Evolutionary conservation across 1,284 basidiomycete species (phyloP).

Genomic region (Trichosporon asahii): DNA sequence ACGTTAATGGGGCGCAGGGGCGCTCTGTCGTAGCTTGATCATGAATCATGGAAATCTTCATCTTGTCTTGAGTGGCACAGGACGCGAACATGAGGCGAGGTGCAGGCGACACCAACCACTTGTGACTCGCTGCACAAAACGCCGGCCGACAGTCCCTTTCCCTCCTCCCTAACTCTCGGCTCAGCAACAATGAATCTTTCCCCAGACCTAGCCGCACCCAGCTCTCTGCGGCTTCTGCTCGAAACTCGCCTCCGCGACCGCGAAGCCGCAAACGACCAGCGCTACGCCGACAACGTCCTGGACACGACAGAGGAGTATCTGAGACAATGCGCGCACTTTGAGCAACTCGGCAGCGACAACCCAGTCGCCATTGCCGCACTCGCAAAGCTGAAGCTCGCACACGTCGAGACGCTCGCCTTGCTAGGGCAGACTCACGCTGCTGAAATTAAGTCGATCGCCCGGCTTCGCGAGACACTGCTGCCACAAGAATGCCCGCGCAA

Average conservation of each 20-base stretch:
- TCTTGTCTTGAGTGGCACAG: not conserved
- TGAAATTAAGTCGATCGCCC: not conserved
- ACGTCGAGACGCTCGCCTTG: not conserved
- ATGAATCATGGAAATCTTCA: not conserved
- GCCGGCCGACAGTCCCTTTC: too few relatives aligned
- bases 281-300: not conserved
- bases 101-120: too few relatives aligned
- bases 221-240: not conserved
- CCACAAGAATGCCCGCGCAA: too few relatives aligned
- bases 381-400: not conserved
- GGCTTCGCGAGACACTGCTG: not conserved
- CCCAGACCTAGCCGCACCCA: too few relatives aligned
- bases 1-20: not conserved
- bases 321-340: not conserved
- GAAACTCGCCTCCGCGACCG: not conserved
- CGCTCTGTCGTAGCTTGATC: not conserved
- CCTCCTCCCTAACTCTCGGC: too few relatives aligned
- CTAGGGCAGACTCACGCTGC: not conserved
- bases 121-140: too few relatives aligned
- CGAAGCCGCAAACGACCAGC: not conserved
- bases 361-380: not conserved
- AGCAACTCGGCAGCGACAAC: not conserved
- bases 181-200: not conserved
- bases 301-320: not conserved
- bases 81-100: not conserved